Base-by-base conservation (phyloP, 208 protist genomes). In the Acanthamoeba castellanii region DNA sequence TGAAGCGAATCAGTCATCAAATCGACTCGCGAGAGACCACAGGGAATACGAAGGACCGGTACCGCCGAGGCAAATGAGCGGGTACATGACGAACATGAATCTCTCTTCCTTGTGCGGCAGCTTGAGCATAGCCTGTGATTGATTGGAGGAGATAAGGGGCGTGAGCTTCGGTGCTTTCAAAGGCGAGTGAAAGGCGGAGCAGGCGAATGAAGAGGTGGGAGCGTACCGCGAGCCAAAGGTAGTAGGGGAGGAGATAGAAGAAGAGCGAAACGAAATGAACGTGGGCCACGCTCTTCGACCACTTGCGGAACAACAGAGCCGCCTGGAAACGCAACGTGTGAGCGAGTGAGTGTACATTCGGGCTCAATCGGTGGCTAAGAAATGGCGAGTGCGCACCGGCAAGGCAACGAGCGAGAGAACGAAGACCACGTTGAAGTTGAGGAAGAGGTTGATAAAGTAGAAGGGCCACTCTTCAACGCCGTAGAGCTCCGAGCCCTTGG, bases 41-140 rank as follows among this genome's bases (percentile, higher is more conserved):
- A 42, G 37, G 72, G n/a, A 45, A 81, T 50, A 3, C 13, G 16
- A 47, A 81, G 42, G 14, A 50, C n/a, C 8, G 22, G 55, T 45
- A 92, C 85, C 85, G 30, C 66, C 96, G 14, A 99, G 95, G 45
- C 97, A 95, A 55, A 99, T 68, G 30, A 99, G 98, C 11, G 99
- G 98, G 95, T 99, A 99, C 11, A 98, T 96, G 0, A 98, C 97
- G 52, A 98, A 97, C 96, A 99, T 96, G 95, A 99, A 99, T 50
- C 98, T 97, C 96, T 99, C 98, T 88, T 99, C 99, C 96, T 99
- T 99, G 96, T 99, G 98, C n/a, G 98, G 96, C 59, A 99, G 93
- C 34, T 90, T 90, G 8, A 98, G 95, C 98, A 99, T 99, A 66
- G 98, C 92, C 88, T 78, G 45, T 2, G 8, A 47, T n/a, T 25